Percentiles rank a stretch among this genome's conserved stretches.
Conservation (phyloP, 2,329 filamentous ascomycete genomes). For the Dactylellina leptospora region DNA sequence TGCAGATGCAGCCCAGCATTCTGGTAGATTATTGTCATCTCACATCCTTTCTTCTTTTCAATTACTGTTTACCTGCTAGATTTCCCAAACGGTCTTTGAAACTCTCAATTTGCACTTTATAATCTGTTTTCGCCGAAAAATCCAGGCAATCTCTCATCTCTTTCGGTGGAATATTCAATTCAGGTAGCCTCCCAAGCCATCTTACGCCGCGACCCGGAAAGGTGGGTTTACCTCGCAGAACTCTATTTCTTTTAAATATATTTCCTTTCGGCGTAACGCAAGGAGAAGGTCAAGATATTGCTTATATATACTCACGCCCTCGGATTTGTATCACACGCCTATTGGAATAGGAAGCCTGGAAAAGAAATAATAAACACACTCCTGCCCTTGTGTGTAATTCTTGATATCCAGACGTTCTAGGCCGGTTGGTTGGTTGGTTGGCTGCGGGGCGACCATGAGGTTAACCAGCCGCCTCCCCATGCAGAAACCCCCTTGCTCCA, state of each 20-base stretch:
- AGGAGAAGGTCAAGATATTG: too few species aligned
- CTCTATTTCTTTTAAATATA: background rate
- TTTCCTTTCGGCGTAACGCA: slow-evolving; percentile 16
- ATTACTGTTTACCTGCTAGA: too few species aligned
- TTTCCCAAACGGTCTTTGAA: slow-evolving; percentile 5
- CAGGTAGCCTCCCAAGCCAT: too few species aligned
- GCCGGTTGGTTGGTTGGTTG: background rate
- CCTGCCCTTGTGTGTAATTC: too few species aligned
- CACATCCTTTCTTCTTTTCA: background rate
- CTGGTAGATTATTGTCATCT: background rate
- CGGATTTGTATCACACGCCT: background rate
- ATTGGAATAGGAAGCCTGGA: background rate
- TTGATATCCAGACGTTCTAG: too few species aligned
- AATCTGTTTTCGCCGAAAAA: slow-evolving; percentile 7
- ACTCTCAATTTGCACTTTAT: background rate
- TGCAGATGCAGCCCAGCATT: background rate
- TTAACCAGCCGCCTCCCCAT: background rate
- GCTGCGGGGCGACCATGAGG: background rate
- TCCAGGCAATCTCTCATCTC: slow-evolving; percentile 1
- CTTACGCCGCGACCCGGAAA: slow-evolving; percentile 22
- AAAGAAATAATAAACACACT: background rate
- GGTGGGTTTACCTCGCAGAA: background rate
- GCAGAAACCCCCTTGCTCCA: background rate
- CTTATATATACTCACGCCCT: too few species aligned
- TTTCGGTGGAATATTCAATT: too few species aligned